These are phyloP conservation scores for Diaporthe vexans DNA, from an alignment of 2,329 filamentous ascomycete genomes.

Conservation along the genomic window DNA sequence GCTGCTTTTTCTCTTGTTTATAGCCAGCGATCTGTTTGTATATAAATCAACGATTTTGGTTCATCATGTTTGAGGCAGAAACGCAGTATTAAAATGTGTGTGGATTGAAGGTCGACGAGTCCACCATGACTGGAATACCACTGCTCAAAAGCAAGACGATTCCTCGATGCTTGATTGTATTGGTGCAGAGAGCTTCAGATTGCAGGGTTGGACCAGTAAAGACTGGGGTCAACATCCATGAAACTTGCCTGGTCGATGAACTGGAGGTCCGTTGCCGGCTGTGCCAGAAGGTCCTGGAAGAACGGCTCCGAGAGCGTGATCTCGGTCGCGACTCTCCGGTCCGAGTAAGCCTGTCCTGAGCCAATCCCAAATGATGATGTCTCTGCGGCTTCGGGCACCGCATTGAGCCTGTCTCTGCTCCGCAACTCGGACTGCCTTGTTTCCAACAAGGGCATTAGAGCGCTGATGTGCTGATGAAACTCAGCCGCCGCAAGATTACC, in stretches of 20 bases:
- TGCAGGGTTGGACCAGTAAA: neutral
- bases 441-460: neutral
- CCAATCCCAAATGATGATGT: neutral
- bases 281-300: slow-evolving; percentile 7
- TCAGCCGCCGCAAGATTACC: neutral
- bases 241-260: slow-evolving; percentile 22
- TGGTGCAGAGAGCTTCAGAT: neutral
- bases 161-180: neutral
- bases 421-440: neutral
- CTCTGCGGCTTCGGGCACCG: neutral
- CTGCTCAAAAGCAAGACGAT: neutral
- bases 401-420: neutral
- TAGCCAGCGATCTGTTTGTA: neutral
- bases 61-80: neutral
- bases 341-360: neutral
- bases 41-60: neutral
- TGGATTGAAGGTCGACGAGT: neutral
- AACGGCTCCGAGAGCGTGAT: slow-evolving; percentile 1
- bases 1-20: neutral
- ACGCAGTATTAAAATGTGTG: neutral
- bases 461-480: neutral
- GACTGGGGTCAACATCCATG: slow-evolving; percentile 7
- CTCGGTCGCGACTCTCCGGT: neutral
- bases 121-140: too few species aligned
- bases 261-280: neutral